Conservation (phyloP, 202 grass and related monocot species). For the Elaeis oleifera region DNA sequence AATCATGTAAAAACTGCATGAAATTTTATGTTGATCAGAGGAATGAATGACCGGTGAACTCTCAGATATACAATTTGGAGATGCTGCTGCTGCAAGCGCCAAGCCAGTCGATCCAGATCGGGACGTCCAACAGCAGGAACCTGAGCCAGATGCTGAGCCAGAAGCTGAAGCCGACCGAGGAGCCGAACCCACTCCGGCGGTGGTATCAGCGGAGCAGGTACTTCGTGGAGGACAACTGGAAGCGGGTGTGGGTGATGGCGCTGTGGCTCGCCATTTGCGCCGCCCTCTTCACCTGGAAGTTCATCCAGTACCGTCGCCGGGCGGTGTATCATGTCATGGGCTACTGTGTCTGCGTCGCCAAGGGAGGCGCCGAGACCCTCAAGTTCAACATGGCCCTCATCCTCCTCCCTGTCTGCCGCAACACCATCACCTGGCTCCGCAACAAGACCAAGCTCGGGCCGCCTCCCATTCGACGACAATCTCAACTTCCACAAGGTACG, state of each 20-base stretch:
- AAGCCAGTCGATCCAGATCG: conserved; percentile 44
- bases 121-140: conserved; percentile 67
- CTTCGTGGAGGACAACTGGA: conserved; percentile 87
- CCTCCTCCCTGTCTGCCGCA: conserved; percentile 83
- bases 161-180: conserved; percentile 58
- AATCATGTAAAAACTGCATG: too few relatives aligned
- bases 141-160: conserved; percentile 89
- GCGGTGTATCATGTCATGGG: conserved; percentile 70
- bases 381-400: conserved; percentile 98
- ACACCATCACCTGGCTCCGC: conserved; percentile 81
- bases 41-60: too few relatives aligned
- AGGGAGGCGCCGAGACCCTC: conserved; percentile 78
- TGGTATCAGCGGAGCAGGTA: conserved; percentile 33
- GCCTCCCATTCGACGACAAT: conserved; percentile 75
- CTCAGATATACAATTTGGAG: conserved; percentile 66
- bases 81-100: conserved; percentile 65
- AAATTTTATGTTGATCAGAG: too few relatives aligned
- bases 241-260: conserved; percentile 57
- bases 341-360: conserved; percentile 87
- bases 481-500: conserved; percentile 87
- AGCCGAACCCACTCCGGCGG: conserved; percentile 64
- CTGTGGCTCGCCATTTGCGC: conserved; percentile 55
- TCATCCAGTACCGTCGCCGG: conserved; percentile 45
- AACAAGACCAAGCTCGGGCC: conserved; percentile 35
- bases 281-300: conserved; percentile 65